Conservation (phyloP, 2,329 filamentous ascomycete species). For the Dactylonectria macrodidyma region DNA sequence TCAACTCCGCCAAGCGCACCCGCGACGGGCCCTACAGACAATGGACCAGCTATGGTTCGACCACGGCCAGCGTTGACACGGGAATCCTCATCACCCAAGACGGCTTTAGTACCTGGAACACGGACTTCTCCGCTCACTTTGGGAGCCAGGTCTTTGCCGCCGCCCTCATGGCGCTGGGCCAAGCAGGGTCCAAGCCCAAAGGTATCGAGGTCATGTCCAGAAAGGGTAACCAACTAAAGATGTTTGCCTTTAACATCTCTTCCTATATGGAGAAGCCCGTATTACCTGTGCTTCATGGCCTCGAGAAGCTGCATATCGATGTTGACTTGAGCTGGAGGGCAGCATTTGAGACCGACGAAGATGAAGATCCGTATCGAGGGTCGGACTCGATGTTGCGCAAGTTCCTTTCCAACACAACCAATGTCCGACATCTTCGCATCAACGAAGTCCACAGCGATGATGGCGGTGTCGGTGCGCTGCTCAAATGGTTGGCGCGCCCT, state of each 20-base stretch:
- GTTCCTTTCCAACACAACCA: slow-evolving; percentile 49
- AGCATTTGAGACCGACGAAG: background rate
- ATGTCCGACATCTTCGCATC: slow-evolving; percentile 67
- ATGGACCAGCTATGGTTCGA: slow-evolving; percentile 71
- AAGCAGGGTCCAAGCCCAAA: slow-evolving; percentile 54
- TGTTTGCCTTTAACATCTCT: slow-evolving; percentile 64
- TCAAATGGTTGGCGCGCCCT: slow-evolving; percentile 56
- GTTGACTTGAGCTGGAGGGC: slow-evolving; percentile 41
- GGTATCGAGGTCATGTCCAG: slow-evolving; percentile 65
- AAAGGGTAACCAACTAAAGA: slow-evolving; percentile 49
- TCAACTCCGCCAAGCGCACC: slow-evolving; percentile 62
- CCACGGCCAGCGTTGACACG: slow-evolving; percentile 55
- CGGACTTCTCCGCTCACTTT: slow-evolving; percentile 33
- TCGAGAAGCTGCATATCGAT: slow-evolving; percentile 60
- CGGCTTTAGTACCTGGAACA: background rate
- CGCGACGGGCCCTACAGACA: slow-evolving; percentile 60
- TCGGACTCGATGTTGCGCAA: slow-evolving; percentile 39
- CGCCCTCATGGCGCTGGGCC: slow-evolving; percentile 60
- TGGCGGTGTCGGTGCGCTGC: slow-evolving; percentile 46
- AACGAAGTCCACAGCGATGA: slow-evolving; percentile 53
- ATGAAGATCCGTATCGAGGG: background rate
- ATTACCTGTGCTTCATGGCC: slow-evolving; percentile 58
- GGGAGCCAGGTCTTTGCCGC: slow-evolving; percentile 56
- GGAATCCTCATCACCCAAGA: slow-evolving; percentile 42
- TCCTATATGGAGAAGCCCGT: slow-evolving; percentile 55